phyloP scores from a whole-genome alignment of 192 early-diverging fungal genomes.

The Coemansia sp. region DNA sequence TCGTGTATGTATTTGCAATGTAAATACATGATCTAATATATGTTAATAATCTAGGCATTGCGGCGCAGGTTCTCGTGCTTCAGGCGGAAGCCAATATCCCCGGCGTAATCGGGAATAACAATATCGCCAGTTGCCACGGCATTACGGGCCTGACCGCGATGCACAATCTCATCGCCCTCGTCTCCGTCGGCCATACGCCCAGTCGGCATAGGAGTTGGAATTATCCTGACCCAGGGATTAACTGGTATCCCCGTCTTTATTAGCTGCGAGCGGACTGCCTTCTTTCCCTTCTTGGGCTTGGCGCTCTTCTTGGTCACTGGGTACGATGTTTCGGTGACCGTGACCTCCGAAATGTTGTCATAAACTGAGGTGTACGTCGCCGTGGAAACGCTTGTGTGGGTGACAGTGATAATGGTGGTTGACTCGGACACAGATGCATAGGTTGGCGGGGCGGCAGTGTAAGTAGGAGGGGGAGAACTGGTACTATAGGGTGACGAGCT shows the following conservation, averaged over 20 bases:
- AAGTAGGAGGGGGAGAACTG: not conserved
- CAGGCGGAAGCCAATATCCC: slow-evolving; percentile 24
- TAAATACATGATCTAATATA: not conserved
- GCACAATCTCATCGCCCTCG: not conserved
- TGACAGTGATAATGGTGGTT: slow-evolving; percentile 12
- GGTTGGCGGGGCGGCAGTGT: not conserved
- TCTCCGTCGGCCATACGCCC: not conserved
- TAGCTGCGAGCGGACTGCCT: not conserved
- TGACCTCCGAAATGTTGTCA: slow-evolving; percentile 14
- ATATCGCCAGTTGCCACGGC: not conserved
- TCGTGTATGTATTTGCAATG: not conserved
- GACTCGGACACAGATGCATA: slow-evolving; percentile 1
- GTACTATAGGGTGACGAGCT: not conserved
- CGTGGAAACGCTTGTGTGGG: slow-evolving; percentile 8
- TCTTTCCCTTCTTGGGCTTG: slow-evolving; percentile 6
- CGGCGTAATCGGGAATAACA: not conserved
- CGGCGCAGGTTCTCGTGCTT: slow-evolving; percentile 7
- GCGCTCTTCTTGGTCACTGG: not conserved
- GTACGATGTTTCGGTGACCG: slow-evolving; percentile 3
- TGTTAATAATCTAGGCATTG: not conserved
- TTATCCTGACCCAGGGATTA: not conserved
- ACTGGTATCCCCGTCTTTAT: not conserved
- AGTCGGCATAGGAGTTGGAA: not conserved
- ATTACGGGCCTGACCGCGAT: not conserved
- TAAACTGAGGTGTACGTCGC: slow-evolving; percentile 4